These are phyloP conservation scores for Chloromonas sp. DNA, from an alignment of 163 green algal genomes.

Conservation along the genomic window DNA sequence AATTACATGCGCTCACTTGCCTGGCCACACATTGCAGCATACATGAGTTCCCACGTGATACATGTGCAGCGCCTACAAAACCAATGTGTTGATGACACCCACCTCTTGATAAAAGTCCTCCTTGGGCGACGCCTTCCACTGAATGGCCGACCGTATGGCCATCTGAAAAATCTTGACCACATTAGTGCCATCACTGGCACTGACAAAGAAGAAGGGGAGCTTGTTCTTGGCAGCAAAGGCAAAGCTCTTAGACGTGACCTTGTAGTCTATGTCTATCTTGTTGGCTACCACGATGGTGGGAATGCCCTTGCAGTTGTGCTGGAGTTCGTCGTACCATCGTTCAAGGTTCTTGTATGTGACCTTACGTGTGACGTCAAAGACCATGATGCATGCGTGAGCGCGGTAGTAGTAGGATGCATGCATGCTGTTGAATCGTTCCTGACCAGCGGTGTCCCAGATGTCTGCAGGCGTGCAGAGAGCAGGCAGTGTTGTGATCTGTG, in stretches of 20 bases:
- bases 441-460: slow-evolving; percentile 65
- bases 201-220: slow-evolving; percentile 66
- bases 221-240: slow-evolving; percentile 55
- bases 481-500: neutral
- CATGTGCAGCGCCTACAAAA: too few relatives aligned
- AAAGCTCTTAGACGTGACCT: slow-evolving; percentile 59
- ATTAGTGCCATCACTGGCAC: slow-evolving; percentile 59
- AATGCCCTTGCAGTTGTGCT: slow-evolving; percentile 54
- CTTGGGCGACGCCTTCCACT: slow-evolving; percentile 52
- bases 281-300: slow-evolving; percentile 63
- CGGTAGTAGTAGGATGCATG: slow-evolving; percentile 65
- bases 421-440: slow-evolving; percentile 66
- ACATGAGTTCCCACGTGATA: too few relatives aligned
- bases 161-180: slow-evolving; percentile 64
- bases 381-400: slow-evolving; percentile 64
- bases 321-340: slow-evolving; percentile 49
- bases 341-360: slow-evolving; percentile 69
- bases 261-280: slow-evolving; percentile 67
- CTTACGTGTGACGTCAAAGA: slow-evolving; percentile 67
- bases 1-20: too few relatives aligned
- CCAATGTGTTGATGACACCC: neutral
- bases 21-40: too few relatives aligned
- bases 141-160: slow-evolving; percentile 49
- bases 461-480: slow-evolving; percentile 26
- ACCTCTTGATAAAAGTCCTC: slow-evolving; percentile 56